These are phyloP conservation scores for Psidium friedrichsthalianum DNA, from an alignment of 345 rosid species.

Conservation along the genomic window DNA sequence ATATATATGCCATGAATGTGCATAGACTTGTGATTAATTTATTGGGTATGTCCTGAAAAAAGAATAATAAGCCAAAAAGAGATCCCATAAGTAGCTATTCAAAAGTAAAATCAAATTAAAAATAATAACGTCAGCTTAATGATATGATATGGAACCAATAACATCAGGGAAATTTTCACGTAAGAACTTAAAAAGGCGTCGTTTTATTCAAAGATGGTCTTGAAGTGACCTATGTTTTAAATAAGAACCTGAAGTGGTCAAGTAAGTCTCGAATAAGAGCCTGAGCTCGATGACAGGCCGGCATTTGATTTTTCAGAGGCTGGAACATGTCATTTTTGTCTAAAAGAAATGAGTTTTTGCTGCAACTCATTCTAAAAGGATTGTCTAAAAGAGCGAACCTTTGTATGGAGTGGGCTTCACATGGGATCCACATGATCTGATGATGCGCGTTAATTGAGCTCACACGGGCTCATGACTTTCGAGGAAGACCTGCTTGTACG, in stretches of 20 bases:
- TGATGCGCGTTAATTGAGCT: background rate
- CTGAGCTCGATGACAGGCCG: background rate
- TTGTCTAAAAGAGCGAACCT: too few relatives aligned
- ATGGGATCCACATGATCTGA: background rate
- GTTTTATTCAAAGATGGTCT: too few relatives aligned
- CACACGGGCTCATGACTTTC: background rate
- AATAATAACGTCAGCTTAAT: background rate
- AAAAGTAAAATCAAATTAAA: background rate
- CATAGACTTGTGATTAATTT: background rate
- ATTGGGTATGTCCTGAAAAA: background rate
- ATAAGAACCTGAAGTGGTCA: background rate
- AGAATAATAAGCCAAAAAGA: background rate
- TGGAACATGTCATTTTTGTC: background rate
- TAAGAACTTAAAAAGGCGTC: background rate
- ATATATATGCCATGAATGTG: background rate
- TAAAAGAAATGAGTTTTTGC: background rate
- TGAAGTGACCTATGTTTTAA: background rate
- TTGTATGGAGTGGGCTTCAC: background rate
- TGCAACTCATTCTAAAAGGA: background rate
- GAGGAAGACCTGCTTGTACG: rapidly evolving
- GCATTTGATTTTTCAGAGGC: background rate
- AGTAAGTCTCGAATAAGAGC: background rate
- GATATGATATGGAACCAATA: background rate
- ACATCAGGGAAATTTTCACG: background rate
- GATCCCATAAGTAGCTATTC: background rate